phyloP scores from a whole-genome alignment of 2,329 filamentous ascomycete species.

The Cytospora schulzeri region DNA sequence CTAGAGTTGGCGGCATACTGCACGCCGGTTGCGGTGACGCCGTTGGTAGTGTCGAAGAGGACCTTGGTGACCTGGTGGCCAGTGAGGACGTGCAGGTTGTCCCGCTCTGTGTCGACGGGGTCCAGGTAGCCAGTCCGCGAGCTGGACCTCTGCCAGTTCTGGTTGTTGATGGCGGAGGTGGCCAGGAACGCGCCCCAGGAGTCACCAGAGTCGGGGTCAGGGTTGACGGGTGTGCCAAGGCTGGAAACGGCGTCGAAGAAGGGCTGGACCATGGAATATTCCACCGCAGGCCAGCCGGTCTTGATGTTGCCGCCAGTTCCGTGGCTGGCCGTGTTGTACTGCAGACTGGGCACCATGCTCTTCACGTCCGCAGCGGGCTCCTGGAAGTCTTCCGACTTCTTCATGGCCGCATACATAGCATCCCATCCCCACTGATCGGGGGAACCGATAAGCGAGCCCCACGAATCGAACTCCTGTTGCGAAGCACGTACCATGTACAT shows the following conservation, averaged over 20 bases:
- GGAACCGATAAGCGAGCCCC: slow-evolving; percentile 16
- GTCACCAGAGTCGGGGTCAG: slow-evolving; percentile 14
- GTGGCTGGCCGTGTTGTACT: slow-evolving; percentile 16
- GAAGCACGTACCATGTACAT: slow-evolving; percentile 22
- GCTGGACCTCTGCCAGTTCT: slow-evolving; percentile 20
- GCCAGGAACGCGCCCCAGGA: slow-evolving; percentile 17
- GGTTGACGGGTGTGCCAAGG: slow-evolving; percentile 5
- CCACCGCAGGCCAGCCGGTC: slow-evolving; percentile 12
- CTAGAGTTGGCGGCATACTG: slow-evolving; percentile 7
- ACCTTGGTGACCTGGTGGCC: slow-evolving; percentile 18
- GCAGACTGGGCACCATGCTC: slow-evolving; percentile 13
- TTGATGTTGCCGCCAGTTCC: slow-evolving; percentile 16
- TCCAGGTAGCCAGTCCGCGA: slow-evolving; percentile 21
- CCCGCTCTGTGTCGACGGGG: not conserved
- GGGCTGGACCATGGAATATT: slow-evolving; percentile 14
- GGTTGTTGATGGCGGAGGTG: slow-evolving; percentile 9
- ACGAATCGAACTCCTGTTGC: slow-evolving; percentile 12
- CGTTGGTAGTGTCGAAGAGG: slow-evolving; percentile 12
- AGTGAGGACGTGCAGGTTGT: slow-evolving; percentile 19
- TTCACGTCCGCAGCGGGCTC: slow-evolving; percentile 8
- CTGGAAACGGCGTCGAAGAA: slow-evolving; percentile 5
- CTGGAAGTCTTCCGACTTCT: slow-evolving; percentile 20
- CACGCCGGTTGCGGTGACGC: slow-evolving; percentile 13
- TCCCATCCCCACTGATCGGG: slow-evolving; percentile 17
- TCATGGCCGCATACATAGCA: slow-evolving; percentile 19